Evolutionary conservation across 441 rosid genomes (phyloP).

Genomic region (Melastoma candidum): DNA sequence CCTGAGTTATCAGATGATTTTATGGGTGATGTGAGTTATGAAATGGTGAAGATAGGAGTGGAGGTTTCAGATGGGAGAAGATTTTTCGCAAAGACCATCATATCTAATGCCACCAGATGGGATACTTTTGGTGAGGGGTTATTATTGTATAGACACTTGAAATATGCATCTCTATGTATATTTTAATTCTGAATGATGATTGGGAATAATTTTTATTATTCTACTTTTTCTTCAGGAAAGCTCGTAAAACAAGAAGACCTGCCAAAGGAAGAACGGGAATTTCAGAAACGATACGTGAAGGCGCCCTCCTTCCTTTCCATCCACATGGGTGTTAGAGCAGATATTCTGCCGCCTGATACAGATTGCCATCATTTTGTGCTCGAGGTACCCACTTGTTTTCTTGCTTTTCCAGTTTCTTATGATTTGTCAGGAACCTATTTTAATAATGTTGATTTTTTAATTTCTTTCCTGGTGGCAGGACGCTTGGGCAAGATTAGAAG

Average conservation of each 20-base stretch:
- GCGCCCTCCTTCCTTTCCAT: conserved; percentile 98
- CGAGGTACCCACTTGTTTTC: conserved; percentile 39
- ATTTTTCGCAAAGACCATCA: conserved; percentile 63
- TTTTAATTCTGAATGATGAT: no score
- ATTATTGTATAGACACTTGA: no score
- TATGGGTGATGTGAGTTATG: conserved; percentile 7
- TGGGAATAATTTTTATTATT: no score
- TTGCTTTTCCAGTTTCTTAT: conserved; percentile 7
- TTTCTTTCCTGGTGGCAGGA: conserved; percentile 30
- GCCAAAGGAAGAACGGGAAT: conserved; percentile 85
- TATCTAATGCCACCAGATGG: conserved; percentile 99
- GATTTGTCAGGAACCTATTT: conserved; percentile 1
- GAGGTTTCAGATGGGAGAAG: conserved; percentile 83
- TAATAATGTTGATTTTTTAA: conserved; percentile 5
- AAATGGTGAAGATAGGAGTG: conserved; percentile 63
- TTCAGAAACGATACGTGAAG: conserved; percentile 77
- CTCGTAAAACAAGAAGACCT: conserved; percentile 71
- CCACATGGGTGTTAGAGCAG: conserved; percentile 91
- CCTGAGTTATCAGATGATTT: conserved; percentile 5
- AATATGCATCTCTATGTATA: no score
- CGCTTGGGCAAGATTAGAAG: conserved; percentile 63
- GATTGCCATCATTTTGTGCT: conserved; percentile 95
- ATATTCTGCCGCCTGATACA: conserved; percentile 74
- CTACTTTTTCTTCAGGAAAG: conserved; percentile 43
- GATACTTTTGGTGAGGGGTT: conserved; percentile 81